These are phyloP conservation scores for Kickxella alabastrina DNA, from an alignment of 192 early-diverging fungal genomes.

Conservation along the genomic window DNA sequence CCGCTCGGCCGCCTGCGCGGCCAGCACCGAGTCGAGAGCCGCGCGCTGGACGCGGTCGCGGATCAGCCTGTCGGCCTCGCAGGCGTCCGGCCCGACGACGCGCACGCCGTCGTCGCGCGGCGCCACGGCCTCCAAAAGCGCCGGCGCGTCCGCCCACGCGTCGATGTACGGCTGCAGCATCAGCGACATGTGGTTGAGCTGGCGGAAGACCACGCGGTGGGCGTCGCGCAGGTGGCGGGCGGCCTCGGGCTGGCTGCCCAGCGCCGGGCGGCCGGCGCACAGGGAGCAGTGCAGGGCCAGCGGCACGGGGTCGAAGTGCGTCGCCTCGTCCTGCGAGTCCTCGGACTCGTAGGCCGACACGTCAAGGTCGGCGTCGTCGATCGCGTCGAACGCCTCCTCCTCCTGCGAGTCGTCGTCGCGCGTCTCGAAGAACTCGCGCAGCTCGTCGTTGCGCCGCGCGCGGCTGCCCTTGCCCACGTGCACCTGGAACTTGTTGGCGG, in stretches of 20 bases:
- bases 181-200: slow-evolving; percentile 75
- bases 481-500: slow-evolving; percentile 40
- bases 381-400: slow-evolving; percentile 37
- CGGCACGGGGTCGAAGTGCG: slow-evolving; percentile 46
- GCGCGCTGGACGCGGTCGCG: slow-evolving; percentile 68
- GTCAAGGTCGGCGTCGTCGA: slow-evolving; percentile 41
- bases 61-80: slow-evolving; percentile 57
- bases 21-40: slow-evolving; percentile 69
- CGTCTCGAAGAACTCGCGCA: slow-evolving; percentile 42
- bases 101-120: slow-evolving; percentile 24
- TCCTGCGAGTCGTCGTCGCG: slow-evolving; percentile 27
- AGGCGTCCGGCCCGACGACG: background rate
- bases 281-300: slow-evolving; percentile 68
- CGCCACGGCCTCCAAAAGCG: no score
- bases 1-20: slow-evolving; percentile 69
- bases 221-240: slow-evolving; percentile 61
- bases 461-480: slow-evolving; percentile 41
- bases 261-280: slow-evolving; percentile 43
- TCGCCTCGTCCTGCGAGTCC: slow-evolving; percentile 36
- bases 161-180: slow-evolving; percentile 70
- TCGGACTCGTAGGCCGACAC: slow-evolving; percentile 47
- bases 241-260: slow-evolving; percentile 62
- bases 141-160: slow-evolving; percentile 69
- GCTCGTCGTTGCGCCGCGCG: slow-evolving; percentile 34
- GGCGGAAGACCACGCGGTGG: slow-evolving; percentile 64